A percentile compares a stretch with the other conserved stretches of the same genome.
Conservation (phyloP, 805 yeast genomes). For the Spathaspora girioi region DNA sequence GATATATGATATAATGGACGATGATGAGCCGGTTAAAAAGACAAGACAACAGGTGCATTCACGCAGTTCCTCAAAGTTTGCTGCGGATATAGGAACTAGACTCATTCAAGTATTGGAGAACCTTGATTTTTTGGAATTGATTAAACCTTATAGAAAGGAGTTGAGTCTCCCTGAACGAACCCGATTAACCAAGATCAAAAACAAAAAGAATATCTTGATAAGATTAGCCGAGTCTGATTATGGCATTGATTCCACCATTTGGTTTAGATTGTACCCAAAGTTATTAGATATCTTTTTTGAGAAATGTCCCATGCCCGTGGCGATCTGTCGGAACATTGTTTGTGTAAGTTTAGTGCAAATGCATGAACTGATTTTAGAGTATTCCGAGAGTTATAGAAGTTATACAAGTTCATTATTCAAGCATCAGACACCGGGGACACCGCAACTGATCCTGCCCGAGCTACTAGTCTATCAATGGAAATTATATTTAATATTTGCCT, state of each 20-base stretch:
- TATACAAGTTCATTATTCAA: slow-evolving; percentile 33
- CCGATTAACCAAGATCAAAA: slow-evolving; percentile 61
- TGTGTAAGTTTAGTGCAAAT: slow-evolving; percentile 86
- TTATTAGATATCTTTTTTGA: slow-evolving; percentile 69
- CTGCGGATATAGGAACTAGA: slow-evolving; percentile 74
- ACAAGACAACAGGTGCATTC: slow-evolving; percentile 37
- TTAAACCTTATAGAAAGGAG: slow-evolving; percentile 47
- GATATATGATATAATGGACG: slow-evolving; percentile 48
- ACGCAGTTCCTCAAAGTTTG: slow-evolving; percentile 64
- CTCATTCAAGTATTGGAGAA: slow-evolving; percentile 73
- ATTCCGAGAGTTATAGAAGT: slow-evolving; percentile 44
- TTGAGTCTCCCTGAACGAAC: slow-evolving; percentile 75
- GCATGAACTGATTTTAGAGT: slow-evolving; percentile 61
- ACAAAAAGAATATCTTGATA: slow-evolving; percentile 64
- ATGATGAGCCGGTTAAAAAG: slow-evolving; percentile 10
- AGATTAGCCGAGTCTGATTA: slow-evolving; percentile 85
- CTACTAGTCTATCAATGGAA: slow-evolving; percentile 83
- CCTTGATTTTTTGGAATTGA: slow-evolving; percentile 61
- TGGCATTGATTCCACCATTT: slow-evolving; percentile 94
- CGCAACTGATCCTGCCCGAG: slow-evolving; percentile 52
- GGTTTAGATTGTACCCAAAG: slow-evolving; percentile 86
- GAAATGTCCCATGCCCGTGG: slow-evolving; percentile 88
- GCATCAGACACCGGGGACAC: too few relatives aligned
- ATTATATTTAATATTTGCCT: slow-evolving; percentile 82
- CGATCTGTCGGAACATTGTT: slow-evolving; percentile 85